Conservation (phyloP, 768 basidiomycete genomes). For the Termitomyces sp. region DNA sequence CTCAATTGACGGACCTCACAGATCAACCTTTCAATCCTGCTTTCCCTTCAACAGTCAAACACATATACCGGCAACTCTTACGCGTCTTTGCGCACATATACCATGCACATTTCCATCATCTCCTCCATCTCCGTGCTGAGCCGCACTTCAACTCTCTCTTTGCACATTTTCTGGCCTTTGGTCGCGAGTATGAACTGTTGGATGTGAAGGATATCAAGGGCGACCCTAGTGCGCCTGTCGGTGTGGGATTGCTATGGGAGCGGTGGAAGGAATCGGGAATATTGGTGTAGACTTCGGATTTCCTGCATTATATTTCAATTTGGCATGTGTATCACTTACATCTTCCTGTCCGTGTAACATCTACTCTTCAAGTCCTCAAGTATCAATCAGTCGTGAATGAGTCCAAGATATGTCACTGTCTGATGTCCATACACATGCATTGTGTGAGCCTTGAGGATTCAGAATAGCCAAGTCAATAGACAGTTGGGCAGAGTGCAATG, state of each 20-base stretch:
- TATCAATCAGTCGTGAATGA: too few species aligned
- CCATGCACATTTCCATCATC: constrained; percentile 86
- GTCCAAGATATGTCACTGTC: too few species aligned
- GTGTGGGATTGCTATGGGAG: constrained; percentile 79
- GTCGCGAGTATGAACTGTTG: constrained; percentile 86
- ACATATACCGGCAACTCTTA: constrained; percentile 94
- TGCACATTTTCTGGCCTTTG: constrained; percentile 96
- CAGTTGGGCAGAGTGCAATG: too few species aligned
- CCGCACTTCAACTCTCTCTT: constrained; percentile 97
- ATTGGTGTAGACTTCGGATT: constrained; percentile 20
- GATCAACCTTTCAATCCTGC: constrained; percentile 83
- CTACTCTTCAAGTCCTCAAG: background rate
- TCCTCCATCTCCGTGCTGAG: constrained; percentile 90
- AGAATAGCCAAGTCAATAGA: too few species aligned
- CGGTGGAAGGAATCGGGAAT: constrained; percentile 87
- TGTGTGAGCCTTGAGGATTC: too few species aligned
- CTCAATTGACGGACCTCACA: constrained; percentile 21
- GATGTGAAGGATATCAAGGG: constrained; percentile 87
- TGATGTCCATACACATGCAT: too few species aligned
- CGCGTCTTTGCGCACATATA: constrained; percentile 98
- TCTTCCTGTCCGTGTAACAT: background rate
- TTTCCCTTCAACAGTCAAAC: constrained; percentile 88
- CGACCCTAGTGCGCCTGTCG: constrained; percentile 51
- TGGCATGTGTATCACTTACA: background rate
- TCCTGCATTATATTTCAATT: background rate